Evolutionary conservation across 257 asterid species (phyloP), one percentile per base, ranked within the genome.

Genomic region (Ophiorrhiza pumila): DNA sequence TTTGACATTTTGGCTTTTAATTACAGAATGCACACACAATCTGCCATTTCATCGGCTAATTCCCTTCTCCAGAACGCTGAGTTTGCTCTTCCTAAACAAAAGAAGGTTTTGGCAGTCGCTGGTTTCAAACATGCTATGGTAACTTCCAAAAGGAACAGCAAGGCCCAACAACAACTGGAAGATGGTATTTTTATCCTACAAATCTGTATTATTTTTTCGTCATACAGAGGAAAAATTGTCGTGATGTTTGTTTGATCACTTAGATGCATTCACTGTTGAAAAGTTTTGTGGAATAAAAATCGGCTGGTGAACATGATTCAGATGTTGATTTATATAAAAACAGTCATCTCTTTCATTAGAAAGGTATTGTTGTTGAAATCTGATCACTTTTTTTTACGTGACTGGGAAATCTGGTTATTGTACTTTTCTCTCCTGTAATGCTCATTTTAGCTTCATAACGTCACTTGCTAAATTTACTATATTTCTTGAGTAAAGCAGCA

Each of bases 111-210:
- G 86, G 97, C 93, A 25, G 86, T 86, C 34, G 77, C 70, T 61
- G 96, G 80, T 79, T 76, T 79, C 77, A 94, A 87, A 80, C 96
- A 84, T 52, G 97, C 97, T 8, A 81, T 88, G 76, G 90, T 94
- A 74, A 79, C 88, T 1, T 73, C 77, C 46, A 93, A 92, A 85
- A 83, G 97, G 82, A 85, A 83, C 69, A 56, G 79, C 73, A 91
- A 86, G 77, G 80, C 76, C 60, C 88, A 74, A 61, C 78, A 76
- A 37, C 81, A 82, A n/a, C n/a, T n/a, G n/a, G 78, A 75, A 57
- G 76, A 81, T 79, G 92, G 96, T 88, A 79, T 42, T 23, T 27
- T 32, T 29, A 31, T 32, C 50, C 1, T 18, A 9, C 37, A 22
- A 35, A 34, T 2, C 10, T 2, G 1, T 35, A 1, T 29, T 6